A percentile compares a stretch with the other conserved stretches of the same genome.
Conservation (phyloP, 768 basidiomycete species). For the Russula foetens region DNA sequence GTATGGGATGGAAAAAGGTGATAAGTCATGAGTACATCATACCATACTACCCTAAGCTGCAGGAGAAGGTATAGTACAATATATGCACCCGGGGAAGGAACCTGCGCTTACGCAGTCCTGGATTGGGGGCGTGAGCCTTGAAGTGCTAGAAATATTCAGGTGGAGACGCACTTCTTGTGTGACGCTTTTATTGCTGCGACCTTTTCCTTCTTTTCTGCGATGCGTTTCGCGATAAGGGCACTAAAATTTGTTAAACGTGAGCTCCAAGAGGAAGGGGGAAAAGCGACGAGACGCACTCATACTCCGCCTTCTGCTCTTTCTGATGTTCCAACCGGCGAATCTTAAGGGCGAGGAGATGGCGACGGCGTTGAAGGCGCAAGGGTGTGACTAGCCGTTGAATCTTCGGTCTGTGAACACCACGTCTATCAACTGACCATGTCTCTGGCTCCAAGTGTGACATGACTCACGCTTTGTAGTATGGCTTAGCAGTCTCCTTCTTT, state of each 20-base stretch:
- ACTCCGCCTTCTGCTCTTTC: slow-evolving; percentile 94
- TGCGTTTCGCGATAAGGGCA: slow-evolving; percentile 74
- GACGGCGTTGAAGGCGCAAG: slow-evolving; percentile 90
- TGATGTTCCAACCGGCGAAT: slow-evolving; percentile 81
- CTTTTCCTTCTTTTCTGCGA: slow-evolving; percentile 91
- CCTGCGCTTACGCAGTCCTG: slow-evolving; percentile 15
- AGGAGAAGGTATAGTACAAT: slow-evolving; percentile 11
- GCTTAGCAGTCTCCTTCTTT: slow-evolving; percentile 88
- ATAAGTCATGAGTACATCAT: slow-evolving; percentile 16
- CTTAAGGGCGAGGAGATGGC: slow-evolving; percentile 84
- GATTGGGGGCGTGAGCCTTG: neutral
- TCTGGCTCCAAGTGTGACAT: neutral
- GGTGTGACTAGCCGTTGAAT: slow-evolving; percentile 97
- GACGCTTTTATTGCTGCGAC: slow-evolving; percentile 81
- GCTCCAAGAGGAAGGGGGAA: neutral
- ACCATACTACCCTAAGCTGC: slow-evolving; percentile 8
- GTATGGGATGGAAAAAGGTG: slow-evolving; percentile 6
- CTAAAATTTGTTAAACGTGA: slow-evolving; percentile 27
- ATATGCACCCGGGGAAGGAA: neutral
- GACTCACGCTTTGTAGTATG: slow-evolving; percentile 93
- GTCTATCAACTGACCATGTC: neutral
- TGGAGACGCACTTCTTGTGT: slow-evolving; percentile 51
- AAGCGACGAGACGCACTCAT: slow-evolving; percentile 51
- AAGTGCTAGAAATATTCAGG: neutral
- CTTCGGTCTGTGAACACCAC: slow-evolving; percentile 57